Conservation (phyloP, 2,329 filamentous ascomycete species). For the Raffaelea ambrosiae region DNA sequence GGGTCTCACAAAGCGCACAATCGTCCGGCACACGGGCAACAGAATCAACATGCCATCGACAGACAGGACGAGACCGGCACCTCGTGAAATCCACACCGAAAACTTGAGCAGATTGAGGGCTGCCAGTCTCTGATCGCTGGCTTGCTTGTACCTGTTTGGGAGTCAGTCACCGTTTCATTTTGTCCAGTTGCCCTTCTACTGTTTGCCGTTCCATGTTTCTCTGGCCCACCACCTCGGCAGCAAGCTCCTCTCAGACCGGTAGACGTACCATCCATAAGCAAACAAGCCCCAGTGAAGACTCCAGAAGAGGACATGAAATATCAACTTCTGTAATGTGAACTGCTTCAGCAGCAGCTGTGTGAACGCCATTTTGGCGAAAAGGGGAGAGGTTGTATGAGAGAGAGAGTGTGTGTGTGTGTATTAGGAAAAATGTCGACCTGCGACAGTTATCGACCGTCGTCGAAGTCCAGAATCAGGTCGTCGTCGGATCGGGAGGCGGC, state of each 20-base stretch:
- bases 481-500: not conserved
- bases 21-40: constrained; percentile 87
- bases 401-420: too few relatives aligned
- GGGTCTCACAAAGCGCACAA: constrained; percentile 76
- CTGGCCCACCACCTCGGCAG: too few relatives aligned
- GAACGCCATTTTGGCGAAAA: constrained; percentile 30
- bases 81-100: constrained; percentile 95
- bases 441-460: constrained; percentile 27
- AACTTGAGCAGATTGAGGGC: constrained; percentile 72
- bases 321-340: constrained; percentile 60
- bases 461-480: not conserved
- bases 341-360: constrained; percentile 47
- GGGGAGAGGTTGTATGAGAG: constrained; percentile 11
- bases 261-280: constrained; percentile 71
- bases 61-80: constrained; percentile 76
- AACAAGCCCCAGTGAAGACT: constrained; percentile 71
- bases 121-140: constrained; percentile 55
- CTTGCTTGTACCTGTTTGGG: constrained; percentile 66
- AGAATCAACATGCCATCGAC: constrained; percentile 83
- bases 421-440: constrained; percentile 44
- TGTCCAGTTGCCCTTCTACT: not conserved
- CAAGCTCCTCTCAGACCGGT: too few relatives aligned
- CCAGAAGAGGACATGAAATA: constrained; percentile 80
- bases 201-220: too few relatives aligned
- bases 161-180: constrained; percentile 14